Conservation (phyloP, 345 rosid genomes). For the Gossypium sturtianum region DNA sequence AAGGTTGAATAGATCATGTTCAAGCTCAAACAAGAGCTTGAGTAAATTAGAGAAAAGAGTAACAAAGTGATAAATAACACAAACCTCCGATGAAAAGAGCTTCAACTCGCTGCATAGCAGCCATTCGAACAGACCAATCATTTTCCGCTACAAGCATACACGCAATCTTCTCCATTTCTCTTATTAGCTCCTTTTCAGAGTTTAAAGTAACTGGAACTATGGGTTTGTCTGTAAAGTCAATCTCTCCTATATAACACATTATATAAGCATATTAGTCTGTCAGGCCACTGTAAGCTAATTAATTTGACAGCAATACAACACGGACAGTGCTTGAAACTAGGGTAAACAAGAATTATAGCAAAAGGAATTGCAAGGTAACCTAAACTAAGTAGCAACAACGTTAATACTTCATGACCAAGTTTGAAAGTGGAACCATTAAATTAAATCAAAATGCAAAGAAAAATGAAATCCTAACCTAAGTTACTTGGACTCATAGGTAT, state of each 20-base stretch:
- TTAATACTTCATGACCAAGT: not conserved
- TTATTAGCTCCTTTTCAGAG: constrained; percentile 82
- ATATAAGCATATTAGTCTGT: constrained; percentile 4
- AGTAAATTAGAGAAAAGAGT: not conserved
- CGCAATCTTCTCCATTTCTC: constrained; percentile 87
- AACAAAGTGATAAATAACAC: not conserved
- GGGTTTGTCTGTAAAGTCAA: constrained; percentile 63
- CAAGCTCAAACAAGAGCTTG: not conserved
- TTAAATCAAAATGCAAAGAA: not conserved
- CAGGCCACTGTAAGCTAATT: not conserved
- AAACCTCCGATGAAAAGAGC: constrained; percentile 91
- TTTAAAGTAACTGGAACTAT: constrained; percentile 73
- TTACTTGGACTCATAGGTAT: not conserved
- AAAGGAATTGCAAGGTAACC: not conserved
- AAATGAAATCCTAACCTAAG: not conserved
- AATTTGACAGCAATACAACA: constrained; percentile 11
- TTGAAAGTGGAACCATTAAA: not conserved
- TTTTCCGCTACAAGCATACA: constrained; percentile 74
- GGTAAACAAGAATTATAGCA: not conserved
- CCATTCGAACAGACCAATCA: constrained; percentile 92
- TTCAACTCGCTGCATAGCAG: constrained; percentile 92
- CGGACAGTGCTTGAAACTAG: not conserved
- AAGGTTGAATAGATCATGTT: not conserved
- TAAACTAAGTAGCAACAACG: not conserved
- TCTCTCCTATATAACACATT: constrained; percentile 45